Percentiles rank a stretch among this genome's conserved stretches.
Evolutionary conservation across 306 rosid species (phyloP).

Genomic region (Elaeagnus macrophylla): DNA sequence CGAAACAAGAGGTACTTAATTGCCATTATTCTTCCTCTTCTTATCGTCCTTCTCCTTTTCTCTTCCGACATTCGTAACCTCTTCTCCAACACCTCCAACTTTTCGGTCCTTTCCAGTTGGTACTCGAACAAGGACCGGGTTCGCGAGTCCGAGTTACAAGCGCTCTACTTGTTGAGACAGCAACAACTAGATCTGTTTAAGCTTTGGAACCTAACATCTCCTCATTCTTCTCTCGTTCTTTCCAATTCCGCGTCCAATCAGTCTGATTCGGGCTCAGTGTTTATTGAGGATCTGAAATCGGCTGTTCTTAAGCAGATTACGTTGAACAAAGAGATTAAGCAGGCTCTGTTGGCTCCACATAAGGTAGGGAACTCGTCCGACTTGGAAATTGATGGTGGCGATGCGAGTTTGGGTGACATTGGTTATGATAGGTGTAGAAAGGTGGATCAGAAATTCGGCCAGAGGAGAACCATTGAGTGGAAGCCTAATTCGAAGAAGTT

Average conservation of each 20-base stretch:
- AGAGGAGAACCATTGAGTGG: conserved; percentile 71
- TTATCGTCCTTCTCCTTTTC: conserved; percentile 35
- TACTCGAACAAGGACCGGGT: conserved; percentile 39
- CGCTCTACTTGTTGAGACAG: conserved; percentile 55
- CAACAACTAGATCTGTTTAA: conserved; percentile 50
- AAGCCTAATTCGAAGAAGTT: conserved; percentile 58
- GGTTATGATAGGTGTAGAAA: conserved; percentile 49
- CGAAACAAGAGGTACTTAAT: conserved; percentile 37
- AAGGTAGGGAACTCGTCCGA: conserved; percentile 25
- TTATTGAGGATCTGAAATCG: conserved; percentile 46
- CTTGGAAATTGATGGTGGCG: conserved; percentile 25
- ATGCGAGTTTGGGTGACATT: conserved; percentile 29
- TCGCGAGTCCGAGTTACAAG: conserved; percentile 77
- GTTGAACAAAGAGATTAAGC: conserved; percentile 61
- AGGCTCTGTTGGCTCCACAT: conserved; percentile 55
- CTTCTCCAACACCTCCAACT: conserved; percentile 25
- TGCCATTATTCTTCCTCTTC: conserved; percentile 31
- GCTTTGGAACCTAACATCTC: conserved; percentile 45
- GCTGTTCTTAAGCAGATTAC: conserved; percentile 52
- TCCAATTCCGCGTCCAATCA: conserved; percentile 25
- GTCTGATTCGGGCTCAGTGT: conserved; percentile 16
- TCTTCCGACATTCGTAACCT: conserved; percentile 36
- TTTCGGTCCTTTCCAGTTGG: conserved; percentile 17
- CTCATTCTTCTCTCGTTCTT: conserved; percentile 8
- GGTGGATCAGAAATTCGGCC: conserved; percentile 47